phyloP scores from a whole-genome alignment of 2,329 filamentous ascomycete genomes.

The Metarhizium rileyi region DNA sequence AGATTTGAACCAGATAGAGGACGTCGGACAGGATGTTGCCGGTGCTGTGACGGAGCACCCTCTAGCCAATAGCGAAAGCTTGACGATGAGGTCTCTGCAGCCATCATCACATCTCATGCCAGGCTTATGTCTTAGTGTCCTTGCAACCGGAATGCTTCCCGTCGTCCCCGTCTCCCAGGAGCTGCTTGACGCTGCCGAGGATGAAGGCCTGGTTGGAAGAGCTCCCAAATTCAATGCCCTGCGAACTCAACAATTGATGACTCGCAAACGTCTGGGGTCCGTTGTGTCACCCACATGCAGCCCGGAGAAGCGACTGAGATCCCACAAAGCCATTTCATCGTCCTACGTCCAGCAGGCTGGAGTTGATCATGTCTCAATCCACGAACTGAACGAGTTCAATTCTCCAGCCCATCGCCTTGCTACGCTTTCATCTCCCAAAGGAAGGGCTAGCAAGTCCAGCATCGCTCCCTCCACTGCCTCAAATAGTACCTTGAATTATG shows the following conservation, averaged over 20 bases:
- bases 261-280: slow-evolving; percentile 1
- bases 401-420: neutral
- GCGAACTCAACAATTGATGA: neutral
- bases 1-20: slow-evolving; percentile 14
- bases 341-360: neutral
- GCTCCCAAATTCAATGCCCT: slow-evolving; percentile 7
- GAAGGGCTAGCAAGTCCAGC: neutral
- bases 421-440: neutral
- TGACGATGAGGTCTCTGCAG: neutral
- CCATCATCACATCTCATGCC: slow-evolving; percentile 1
- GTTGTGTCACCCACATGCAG: neutral
- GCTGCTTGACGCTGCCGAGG: slow-evolving; percentile 31
- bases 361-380: neutral
- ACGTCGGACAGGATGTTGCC: neutral
- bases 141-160: slow-evolving; percentile 27
- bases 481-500: slow-evolving; percentile 47
- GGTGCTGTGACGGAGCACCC: neutral
- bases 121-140: slow-evolving; percentile 34
- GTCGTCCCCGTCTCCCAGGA: slow-evolving; percentile 26
- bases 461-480: slow-evolving; percentile 14
- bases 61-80: neutral
- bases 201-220: slow-evolving; percentile 23
- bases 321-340: neutral
- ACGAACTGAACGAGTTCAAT: neutral
- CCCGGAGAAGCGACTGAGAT: slow-evolving; percentile 1